A percentile compares a stretch with the other conserved stretches of the same genome.
Conservation (phyloP, 1,139 yeast species). For the Pichia norvegensis region DNA sequence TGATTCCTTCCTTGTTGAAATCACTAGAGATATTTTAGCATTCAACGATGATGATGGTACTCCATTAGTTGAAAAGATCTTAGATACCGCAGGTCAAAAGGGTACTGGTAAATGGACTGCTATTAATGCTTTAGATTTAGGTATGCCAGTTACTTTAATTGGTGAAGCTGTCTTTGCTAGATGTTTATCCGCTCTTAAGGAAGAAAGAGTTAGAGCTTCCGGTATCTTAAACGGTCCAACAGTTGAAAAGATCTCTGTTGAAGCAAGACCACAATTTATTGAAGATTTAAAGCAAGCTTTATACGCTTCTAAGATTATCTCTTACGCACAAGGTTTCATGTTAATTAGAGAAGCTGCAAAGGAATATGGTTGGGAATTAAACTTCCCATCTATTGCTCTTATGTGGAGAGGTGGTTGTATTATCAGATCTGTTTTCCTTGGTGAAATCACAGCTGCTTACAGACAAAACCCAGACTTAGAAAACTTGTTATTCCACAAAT, state of each 20-base stretch:
- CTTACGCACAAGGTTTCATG: conserved; percentile 99
- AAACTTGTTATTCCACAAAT: conserved; percentile 90
- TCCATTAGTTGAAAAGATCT: conserved; percentile 91
- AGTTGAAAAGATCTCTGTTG: conserved; percentile 44
- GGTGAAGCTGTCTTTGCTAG: conserved; percentile 99
- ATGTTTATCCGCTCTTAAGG: conserved; percentile 88
- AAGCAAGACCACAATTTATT: conserved; percentile 75
- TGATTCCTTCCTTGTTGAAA: conserved; percentile 95
- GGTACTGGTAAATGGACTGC: conserved; percentile 99
- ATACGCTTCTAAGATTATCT: conserved; percentile 96
- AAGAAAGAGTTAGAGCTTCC: conserved; percentile 85
- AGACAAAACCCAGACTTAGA: conserved; percentile 88
- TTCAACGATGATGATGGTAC: conserved; percentile 84
- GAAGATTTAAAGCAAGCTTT: conserved; percentile 97
- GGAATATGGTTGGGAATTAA: conserved; percentile 94
- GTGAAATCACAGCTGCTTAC: conserved; percentile 94
- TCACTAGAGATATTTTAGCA: conserved; percentile 90
- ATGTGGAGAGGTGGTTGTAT: conserved; percentile 99
- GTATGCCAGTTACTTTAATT: conserved; percentile 96
- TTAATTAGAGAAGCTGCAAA: conserved; percentile 96
- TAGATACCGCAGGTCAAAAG: conserved; percentile 97
- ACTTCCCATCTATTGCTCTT: conserved; percentile 96
- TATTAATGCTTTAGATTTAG: conserved; percentile 92
- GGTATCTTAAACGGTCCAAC: conserved; percentile 70
- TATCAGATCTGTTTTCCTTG: conserved; percentile 96